Percentiles rank a stretch among this genome's conserved stretches.
Conservation (phyloP, 2,329 filamentous ascomycete genomes). For the Calonectria leucothoes region DNA sequence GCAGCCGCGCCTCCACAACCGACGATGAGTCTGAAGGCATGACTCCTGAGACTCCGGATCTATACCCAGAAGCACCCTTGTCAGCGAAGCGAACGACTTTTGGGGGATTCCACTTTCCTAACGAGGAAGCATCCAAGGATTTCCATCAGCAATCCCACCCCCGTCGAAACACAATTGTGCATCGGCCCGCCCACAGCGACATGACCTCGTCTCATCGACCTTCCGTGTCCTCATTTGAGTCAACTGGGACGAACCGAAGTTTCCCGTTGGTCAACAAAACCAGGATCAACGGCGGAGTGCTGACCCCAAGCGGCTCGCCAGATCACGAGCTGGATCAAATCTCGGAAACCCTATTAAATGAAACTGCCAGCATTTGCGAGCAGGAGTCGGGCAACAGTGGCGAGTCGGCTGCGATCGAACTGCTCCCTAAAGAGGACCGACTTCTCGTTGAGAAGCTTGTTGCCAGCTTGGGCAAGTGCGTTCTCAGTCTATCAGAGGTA, state of each 20-base stretch:
- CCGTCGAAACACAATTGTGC: constrained; percentile 53
- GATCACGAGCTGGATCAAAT: constrained; percentile 61
- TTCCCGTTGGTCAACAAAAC: constrained; percentile 70
- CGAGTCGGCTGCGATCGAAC: constrained; percentile 57
- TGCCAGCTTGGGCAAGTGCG: constrained; percentile 69
- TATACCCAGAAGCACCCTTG: constrained; percentile 34
- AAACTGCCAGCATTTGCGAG: constrained; percentile 57
- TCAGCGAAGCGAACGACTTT: constrained; percentile 40
- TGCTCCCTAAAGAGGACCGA: constrained; percentile 67
- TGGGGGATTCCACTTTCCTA: constrained; percentile 41
- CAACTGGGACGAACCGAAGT: constrained; percentile 69
- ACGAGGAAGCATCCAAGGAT: constrained; percentile 42
- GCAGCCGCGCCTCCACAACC: constrained; percentile 50
- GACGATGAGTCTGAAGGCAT: constrained; percentile 32
- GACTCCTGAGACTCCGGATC: constrained; percentile 33
- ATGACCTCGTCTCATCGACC: constrained; percentile 50
- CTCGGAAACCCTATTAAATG: constrained; percentile 60
- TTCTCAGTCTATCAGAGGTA: constrained; percentile 67
- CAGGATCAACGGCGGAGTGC: constrained; percentile 57
- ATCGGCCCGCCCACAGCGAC: constrained; percentile 49
- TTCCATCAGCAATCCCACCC: constrained; percentile 25
- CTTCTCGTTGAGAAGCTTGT: constrained; percentile 70
- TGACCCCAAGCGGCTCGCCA: constrained; percentile 58
- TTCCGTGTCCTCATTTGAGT: constrained; percentile 68
- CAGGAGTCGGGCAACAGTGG: constrained; percentile 43